Evolutionary conservation across 2,329 filamentous ascomycete genomes (phyloP).

Genomic region (Phaeosphaeriaceae sp.): DNA sequence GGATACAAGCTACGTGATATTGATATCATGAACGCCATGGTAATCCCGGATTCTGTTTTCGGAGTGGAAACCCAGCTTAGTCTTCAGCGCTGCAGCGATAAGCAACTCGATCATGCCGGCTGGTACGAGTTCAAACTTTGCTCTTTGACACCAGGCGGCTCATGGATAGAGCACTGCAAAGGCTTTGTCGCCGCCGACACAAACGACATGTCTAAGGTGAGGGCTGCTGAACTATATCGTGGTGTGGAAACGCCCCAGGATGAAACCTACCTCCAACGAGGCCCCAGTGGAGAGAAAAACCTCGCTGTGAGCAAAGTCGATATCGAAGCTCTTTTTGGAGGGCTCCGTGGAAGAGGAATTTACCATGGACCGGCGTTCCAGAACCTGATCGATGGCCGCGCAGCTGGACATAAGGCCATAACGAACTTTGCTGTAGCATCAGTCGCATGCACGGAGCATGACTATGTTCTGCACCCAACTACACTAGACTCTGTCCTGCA

Average conservation of each 20-base stretch:
- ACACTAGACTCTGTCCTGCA: slow-evolving; percentile 17
- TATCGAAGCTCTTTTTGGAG: slow-evolving; percentile 25
- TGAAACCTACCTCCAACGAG: background rate
- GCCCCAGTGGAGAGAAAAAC: too few species aligned
- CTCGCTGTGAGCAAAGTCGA: slow-evolving; percentile 28
- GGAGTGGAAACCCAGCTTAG: slow-evolving; percentile 19
- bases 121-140: slow-evolving; percentile 7
- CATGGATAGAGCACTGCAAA: slow-evolving; percentile 6
- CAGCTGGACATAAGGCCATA: background rate
- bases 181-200: slow-evolving; percentile 1
- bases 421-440: slow-evolving; percentile 1
- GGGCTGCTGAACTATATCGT: too few species aligned
- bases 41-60: slow-evolving; percentile 18
- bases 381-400: slow-evolving; percentile 4
- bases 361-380: slow-evolving; percentile 22
- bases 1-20: slow-evolving; percentile 24
- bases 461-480: slow-evolving; percentile 14
- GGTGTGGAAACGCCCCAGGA: background rate
- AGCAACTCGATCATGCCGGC: slow-evolving; percentile 1
- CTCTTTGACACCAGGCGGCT: background rate
- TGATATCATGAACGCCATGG: slow-evolving; percentile 22
- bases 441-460: background rate
- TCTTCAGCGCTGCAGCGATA: slow-evolving; percentile 4
- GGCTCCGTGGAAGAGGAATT: slow-evolving; percentile 50
- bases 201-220: too few species aligned